Base-by-base conservation (phyloP, 352 stramenopile species). In the Globisporangium orthogonon region DNA sequence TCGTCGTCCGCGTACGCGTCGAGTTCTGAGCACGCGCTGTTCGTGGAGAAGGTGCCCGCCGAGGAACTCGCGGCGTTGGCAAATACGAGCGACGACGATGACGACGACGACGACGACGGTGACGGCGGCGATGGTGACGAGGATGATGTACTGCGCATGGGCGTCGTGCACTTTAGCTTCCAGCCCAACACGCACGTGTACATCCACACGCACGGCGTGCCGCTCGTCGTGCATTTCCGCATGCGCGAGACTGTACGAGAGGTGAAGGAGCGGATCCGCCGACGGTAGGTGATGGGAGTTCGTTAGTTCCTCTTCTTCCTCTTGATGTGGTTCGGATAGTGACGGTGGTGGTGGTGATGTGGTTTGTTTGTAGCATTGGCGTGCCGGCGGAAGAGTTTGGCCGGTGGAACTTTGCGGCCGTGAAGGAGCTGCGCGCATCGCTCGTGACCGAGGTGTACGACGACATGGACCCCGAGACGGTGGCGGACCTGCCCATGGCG, bases 111-210 rank as follows among this genome's bases (percentile, higher is more conserved):
- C 7, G 55, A 55, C 9, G 43, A 49, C 56, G 62, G 62, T 0
- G 63, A 77, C 51, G 66, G 74, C 46, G 51, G 55, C 2, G 55
- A 54, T 4, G 55, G 52, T 10, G 43, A 49, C 56, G 62, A 61
- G 0, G 63, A 77, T 50, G 66, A 72, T 43, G 37, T 76, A 45
- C 76, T 89, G 44, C 63, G 71, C 44, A 73, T 87, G 35, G 76
- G 78, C 23, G 79, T 91, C 4, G 69, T 83, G 53, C 84, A 94
- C 56, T 94, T 92, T 47, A 81, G 74, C 58, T 92, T 87, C 55
- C 72, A 87, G 47, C 61, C 60, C 40, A 70, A 58, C 40, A 76
- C 69, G 2, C 65, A 77, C 49, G 69, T 78, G 45, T 92, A 75
- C 74, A 94, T 95, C 44, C 71, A 87, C 29, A 71, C 82, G 2